phyloP scores from a whole-genome alignment of 1,139 yeast species.

The Sugiyamaella grinbergsii region DNA sequence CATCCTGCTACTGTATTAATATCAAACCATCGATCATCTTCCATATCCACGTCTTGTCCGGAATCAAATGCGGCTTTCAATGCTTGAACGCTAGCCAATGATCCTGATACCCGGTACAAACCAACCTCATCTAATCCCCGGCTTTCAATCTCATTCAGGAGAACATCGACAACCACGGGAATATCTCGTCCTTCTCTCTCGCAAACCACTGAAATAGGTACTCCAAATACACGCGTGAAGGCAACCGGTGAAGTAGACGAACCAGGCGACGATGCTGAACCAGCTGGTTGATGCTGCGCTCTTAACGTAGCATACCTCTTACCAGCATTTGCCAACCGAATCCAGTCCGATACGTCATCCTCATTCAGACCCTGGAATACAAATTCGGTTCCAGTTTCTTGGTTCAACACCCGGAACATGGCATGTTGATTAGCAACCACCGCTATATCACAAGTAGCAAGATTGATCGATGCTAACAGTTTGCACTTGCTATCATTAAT shows the following conservation, averaged over 20 bases:
- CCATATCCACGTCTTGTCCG: constrained; percentile 65
- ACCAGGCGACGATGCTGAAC: constrained; percentile 27
- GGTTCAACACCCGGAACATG: constrained; percentile 64
- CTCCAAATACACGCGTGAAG: constrained; percentile 71
- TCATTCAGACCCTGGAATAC: constrained; percentile 69
- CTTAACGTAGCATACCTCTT: constrained; percentile 44
- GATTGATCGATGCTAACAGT: constrained; percentile 58
- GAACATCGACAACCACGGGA: constrained; percentile 66
- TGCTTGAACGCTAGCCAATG: constrained; percentile 72
- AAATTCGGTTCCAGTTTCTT: constrained; percentile 54
- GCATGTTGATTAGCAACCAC: constrained; percentile 32
- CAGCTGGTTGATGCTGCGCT: constrained; percentile 34
- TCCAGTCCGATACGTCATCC: constrained; percentile 77
- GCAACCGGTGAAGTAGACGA: constrained; percentile 30
- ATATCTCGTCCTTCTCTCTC: constrained; percentile 62
- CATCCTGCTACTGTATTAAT: constrained; percentile 89
- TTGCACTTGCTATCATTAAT: constrained; percentile 53
- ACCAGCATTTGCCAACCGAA: constrained; percentile 48
- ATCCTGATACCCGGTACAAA: constrained; percentile 87
- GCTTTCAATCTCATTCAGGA: constrained; percentile 73
- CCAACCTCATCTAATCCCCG: constrained; percentile 92
- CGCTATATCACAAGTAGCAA: constrained; percentile 46
- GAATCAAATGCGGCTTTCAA: constrained; percentile 75
- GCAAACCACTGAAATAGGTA: constrained; percentile 77
- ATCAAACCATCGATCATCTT: constrained; percentile 72